Evolutionary conservation across 2,329 filamentous ascomycete genomes (phyloP), one percentile per base, ranked within the genome.

Genomic region (Diaporthe ampelina): DNA sequence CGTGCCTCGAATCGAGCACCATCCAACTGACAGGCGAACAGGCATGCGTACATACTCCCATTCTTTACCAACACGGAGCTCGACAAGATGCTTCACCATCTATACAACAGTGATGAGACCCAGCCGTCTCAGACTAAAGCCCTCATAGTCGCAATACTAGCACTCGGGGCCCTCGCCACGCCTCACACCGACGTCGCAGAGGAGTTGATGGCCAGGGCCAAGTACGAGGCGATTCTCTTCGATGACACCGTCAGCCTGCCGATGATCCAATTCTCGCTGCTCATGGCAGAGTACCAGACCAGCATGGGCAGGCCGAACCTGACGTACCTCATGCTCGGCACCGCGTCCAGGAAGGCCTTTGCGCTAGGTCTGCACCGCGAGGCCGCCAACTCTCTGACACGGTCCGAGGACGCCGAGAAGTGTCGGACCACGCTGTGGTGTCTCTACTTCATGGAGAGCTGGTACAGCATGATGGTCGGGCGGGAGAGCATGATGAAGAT

Each of bases 181-280:
- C 56, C 77, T 24, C 75, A 79, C 3, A 80, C 79, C 0, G 74
- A 78, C 58, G 29, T 74, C 24, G 80, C 79, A 3, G 79, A 81
- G 43, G 65, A 76, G 10, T 70, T 81, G 2, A 76, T 80, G 37
- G 75, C 74, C 10, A 76, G 78, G 57, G 79, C 80, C 37, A 80
- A 80, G 58, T 77, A 75, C 13, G 77, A 79, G 50, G 79, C 77
- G 1, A 58, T 76, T 3, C 58, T 78, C 5, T 81, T 78, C 45
- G 80, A 81, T 37, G 80, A 81, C 32, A 78, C 78, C 8, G 80
- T 81, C n/a, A 81, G 78, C 8, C 70, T 81, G n/a, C 76, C 78
- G 4, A 81, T 81, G 79, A 77, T 81, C 4, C 80, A 81, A 56
- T 77, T 79, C 45, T 80, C 79, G 0, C 70, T 81, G 15, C 68